Conservation (phyloP, 148 eudicot species). For the Pouteria glomerata region DNA sequence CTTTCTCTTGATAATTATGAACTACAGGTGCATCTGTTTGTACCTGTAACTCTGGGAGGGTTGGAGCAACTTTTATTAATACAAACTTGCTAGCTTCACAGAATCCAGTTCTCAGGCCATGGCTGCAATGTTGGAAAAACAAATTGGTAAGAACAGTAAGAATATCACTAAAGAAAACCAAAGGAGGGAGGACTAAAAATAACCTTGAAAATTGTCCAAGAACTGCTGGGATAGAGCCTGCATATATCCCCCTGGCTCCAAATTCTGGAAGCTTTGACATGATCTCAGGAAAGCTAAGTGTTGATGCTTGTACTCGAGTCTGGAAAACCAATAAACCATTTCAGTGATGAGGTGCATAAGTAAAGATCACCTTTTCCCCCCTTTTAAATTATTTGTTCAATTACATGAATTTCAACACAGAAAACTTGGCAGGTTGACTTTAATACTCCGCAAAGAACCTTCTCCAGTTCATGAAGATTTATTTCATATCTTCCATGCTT, state of each 20-base stretch:
- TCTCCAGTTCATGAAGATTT: neutral
- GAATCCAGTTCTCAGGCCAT: slow-evolving; percentile 92
- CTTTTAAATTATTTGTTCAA: neutral
- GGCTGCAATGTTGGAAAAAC: slow-evolving; percentile 45
- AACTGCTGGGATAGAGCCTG: slow-evolving; percentile 91
- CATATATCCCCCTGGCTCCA: slow-evolving; percentile 74
- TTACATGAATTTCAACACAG: neutral
- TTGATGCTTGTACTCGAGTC: slow-evolving; percentile 94
- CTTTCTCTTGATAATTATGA: neutral
- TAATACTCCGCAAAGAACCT: too few species aligned
- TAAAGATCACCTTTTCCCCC: neutral
- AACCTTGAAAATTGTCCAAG: slow-evolving; percentile 96
- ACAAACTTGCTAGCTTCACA: slow-evolving; percentile 85
- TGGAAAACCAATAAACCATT: slow-evolving; percentile 26
- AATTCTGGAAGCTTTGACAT: slow-evolving; percentile 77
- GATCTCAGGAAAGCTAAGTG: slow-evolving; percentile 74
- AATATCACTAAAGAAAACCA: neutral
- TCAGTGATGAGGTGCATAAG: neutral
- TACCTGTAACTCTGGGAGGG: slow-evolving; percentile 83
- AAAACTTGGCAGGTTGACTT: too few species aligned
- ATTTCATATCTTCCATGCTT: neutral
- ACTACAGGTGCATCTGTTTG: neutral
- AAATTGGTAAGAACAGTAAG: slow-evolving; percentile 6
- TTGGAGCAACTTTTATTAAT: slow-evolving; percentile 73
- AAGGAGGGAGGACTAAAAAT: neutral